Evolutionary conservation across 371 early-diverging fungal species (phyloP).

Genomic region (Syncephalastrum sp.): DNA sequence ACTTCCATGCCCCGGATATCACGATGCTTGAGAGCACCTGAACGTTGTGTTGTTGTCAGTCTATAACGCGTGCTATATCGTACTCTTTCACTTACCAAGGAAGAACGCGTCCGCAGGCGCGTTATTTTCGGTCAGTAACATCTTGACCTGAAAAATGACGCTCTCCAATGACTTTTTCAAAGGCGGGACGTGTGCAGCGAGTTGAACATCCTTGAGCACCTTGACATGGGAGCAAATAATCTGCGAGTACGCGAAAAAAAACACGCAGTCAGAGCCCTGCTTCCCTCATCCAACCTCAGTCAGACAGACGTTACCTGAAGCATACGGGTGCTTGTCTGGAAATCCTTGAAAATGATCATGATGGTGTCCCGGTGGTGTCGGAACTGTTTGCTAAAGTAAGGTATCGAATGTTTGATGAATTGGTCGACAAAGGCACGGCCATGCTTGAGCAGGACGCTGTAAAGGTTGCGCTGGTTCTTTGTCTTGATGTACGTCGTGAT

Average conservation of each 20-base stretch:
- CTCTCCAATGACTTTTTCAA: constrained; percentile 72
- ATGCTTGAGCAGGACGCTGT: constrained; percentile 54
- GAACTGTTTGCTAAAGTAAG: constrained; percentile 65
- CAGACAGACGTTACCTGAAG: constrained; percentile 42
- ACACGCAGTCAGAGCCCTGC: not conserved
- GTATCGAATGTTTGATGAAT: constrained; percentile 63
- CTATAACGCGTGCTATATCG: constrained; percentile 8
- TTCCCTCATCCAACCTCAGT: too few relatives aligned
- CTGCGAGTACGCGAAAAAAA: constrained; percentile 22
- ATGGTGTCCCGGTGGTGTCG: constrained; percentile 52
- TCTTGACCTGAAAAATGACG: constrained; percentile 76
- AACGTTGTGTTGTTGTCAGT: not conserved
- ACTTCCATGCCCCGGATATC: constrained; percentile 72
- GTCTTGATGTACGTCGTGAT: constrained; percentile 57
- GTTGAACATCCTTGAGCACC: constrained; percentile 57
- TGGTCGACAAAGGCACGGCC: constrained; percentile 64
- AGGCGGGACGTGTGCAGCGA: constrained; percentile 69
- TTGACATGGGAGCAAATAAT: constrained; percentile 82
- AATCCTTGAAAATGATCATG: constrained; percentile 44
- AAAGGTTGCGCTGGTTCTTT: constrained; percentile 46
- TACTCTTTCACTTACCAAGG: constrained; percentile 38
- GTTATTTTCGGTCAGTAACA: constrained; percentile 71
- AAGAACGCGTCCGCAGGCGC: constrained; percentile 58
- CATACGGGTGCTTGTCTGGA: constrained; percentile 62
- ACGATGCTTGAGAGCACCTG: constrained; percentile 72